These are phyloP conservation scores for Prunus mongolica DNA, from an alignment of 306 rosid species.

Conservation along the genomic window DNA sequence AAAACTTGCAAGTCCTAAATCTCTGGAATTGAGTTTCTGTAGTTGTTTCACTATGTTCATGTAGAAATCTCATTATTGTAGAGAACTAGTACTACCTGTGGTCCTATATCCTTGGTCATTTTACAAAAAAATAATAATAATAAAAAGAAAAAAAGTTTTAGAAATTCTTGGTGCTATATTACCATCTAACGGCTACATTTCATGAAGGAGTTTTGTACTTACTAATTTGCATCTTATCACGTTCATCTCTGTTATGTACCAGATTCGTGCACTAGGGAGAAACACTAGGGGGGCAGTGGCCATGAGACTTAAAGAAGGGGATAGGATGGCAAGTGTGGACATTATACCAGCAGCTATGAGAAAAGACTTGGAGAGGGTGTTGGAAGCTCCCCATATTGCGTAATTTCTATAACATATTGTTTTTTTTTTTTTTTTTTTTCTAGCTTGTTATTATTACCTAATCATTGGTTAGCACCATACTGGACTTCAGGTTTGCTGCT, in stretches of 20 bases:
- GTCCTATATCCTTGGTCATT: not conserved
- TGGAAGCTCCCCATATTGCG: conserved; percentile 45
- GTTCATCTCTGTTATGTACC: conserved; percentile 27
- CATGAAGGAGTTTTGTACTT: not conserved
- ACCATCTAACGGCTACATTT: not conserved
- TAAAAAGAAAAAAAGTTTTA: not conserved
- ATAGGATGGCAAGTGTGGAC: conserved; percentile 91
- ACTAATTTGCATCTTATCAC: conserved; percentile 4
- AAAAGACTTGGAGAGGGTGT: conserved; percentile 48
- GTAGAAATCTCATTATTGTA: not conserved
- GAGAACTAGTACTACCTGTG: not conserved
- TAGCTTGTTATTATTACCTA: conserved; percentile 9
- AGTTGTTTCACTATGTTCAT: not conserved
- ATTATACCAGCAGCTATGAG: conserved; percentile 76
- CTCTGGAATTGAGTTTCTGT: not conserved
- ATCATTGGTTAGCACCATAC: not conserved
- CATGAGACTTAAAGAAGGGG: conserved; percentile 80
- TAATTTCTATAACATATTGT: conserved; percentile 29
- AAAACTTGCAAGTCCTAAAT: not conserved
- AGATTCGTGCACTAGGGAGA: conserved; percentile 84
- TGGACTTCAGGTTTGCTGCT: conserved; percentile 14
- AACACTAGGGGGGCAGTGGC: conserved; percentile 86
- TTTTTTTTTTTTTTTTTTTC: conserved; percentile 1
- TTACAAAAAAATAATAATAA: no score
- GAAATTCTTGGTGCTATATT: not conserved